A percentile compares a stretch with the other conserved stretches of the same genome.
Evolutionary conservation across 2,329 filamentous ascomycete genomes (phyloP).

Genomic region (Epichloe gansuensis): DNA sequence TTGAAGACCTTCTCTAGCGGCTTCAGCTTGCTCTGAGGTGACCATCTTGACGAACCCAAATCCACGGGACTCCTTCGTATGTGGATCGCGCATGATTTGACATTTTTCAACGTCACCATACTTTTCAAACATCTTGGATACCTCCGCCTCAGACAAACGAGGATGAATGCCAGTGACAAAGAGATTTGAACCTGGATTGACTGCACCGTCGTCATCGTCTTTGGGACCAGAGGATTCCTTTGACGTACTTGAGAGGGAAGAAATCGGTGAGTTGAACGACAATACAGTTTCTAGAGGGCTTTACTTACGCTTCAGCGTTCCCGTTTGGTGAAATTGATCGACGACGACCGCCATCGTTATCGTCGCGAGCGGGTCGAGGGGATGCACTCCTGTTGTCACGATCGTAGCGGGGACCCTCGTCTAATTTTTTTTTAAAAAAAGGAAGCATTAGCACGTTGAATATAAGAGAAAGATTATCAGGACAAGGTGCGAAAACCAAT

Average conservation of each 20-base stretch:
- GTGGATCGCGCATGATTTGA: conserved; percentile 98
- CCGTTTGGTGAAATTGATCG: conserved; percentile 49
- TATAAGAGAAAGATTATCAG: neutral
- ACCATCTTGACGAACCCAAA: conserved; percentile 99
- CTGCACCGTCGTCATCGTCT: conserved; percentile 62
- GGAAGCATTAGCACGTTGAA: neutral
- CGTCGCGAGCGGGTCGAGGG: conserved; percentile 47
- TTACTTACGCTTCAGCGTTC: conserved; percentile 23
- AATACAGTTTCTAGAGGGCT: neutral
- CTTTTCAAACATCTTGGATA: conserved; percentile 93
- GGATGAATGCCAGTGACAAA: conserved; percentile 98
- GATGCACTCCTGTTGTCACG: conserved; percentile 54
- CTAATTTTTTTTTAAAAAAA: conserved; percentile 20
- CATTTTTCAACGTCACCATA: conserved; percentile 98
- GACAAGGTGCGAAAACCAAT: neutral
- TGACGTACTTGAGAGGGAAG: conserved; percentile 23
- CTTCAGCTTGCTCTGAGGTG: conserved; percentile 86
- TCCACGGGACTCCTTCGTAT: conserved; percentile 95
- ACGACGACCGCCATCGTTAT: conserved; percentile 44
- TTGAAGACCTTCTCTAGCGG: conserved; percentile 90
- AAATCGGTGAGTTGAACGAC: neutral
- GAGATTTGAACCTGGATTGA: conserved; percentile 93
- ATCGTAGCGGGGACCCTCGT: conserved; percentile 53
- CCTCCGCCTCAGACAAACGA: conserved; percentile 75
- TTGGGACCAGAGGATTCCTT: conserved; percentile 40